phyloP scores from a whole-genome alignment of 257 asterid genomes.

The Marsdenia floribunda region DNA sequence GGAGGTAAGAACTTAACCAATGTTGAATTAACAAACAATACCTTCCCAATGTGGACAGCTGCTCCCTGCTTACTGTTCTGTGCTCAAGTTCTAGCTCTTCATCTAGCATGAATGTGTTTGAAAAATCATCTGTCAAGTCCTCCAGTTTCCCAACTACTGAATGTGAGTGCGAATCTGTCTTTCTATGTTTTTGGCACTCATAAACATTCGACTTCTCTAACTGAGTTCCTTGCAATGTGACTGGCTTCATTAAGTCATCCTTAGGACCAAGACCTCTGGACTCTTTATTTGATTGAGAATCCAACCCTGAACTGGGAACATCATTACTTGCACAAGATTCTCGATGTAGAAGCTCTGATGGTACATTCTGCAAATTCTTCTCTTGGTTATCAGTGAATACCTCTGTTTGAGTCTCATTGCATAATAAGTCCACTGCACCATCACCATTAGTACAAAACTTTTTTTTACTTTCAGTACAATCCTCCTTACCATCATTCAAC shows the following conservation, averaged over 20 bases:
- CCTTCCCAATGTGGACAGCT: constrained; percentile 47
- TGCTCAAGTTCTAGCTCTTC: constrained; percentile 78
- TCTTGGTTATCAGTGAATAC: constrained; percentile 21
- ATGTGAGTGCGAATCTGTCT: constrained; percentile 24
- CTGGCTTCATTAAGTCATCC: constrained; percentile 19
- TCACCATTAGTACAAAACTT: constrained; percentile 26
- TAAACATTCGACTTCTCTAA: constrained; percentile 17
- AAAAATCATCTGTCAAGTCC: constrained; percentile 54
- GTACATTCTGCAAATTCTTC: constrained; percentile 22
- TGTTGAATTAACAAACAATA: constrained; percentile 17
- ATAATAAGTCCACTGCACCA: constrained; percentile 21
- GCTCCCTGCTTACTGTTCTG: constrained; percentile 27
- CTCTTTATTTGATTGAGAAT: constrained; percentile 18
- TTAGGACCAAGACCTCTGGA: constrained; percentile 19
- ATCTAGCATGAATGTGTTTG: constrained; percentile 70
- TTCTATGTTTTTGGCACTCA: constrained; percentile 21
- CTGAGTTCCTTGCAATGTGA: constrained; percentile 27
- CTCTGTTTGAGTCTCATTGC: constrained; percentile 21
- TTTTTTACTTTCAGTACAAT: constrained; percentile 22
- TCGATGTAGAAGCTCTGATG: constrained; percentile 23
- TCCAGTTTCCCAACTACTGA: constrained; percentile 29
- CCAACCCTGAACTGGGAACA: constrained; percentile 22
- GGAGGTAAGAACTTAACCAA: not conserved
- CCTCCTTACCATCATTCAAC: constrained; percentile 32
- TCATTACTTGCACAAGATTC: constrained; percentile 20